Evolutionary conservation across 148 eudicot genomes (phyloP).

Genomic region (Chenopodium suecicum): DNA sequence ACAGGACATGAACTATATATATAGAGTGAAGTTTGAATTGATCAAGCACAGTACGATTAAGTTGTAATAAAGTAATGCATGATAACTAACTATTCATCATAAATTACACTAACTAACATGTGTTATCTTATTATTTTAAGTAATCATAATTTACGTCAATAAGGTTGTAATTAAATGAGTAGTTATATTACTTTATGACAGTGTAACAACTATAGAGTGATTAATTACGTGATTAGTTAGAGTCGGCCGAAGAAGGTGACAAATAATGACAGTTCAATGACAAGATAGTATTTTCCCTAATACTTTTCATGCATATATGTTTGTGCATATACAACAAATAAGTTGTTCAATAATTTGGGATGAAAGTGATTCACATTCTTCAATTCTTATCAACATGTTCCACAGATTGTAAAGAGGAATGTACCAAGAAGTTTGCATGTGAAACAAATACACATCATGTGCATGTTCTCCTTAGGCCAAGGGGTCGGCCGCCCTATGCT

Average conservation of each 20-base stretch:
- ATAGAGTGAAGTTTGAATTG: not conserved
- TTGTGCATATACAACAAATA: conserved; percentile 3
- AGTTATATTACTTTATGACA: not conserved
- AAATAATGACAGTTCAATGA: conserved; percentile 3
- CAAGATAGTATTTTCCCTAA: not conserved
- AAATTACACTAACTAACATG: conserved; percentile 31
- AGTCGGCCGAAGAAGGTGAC: not conserved
- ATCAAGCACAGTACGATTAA: not conserved
- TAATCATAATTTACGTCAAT: not conserved
- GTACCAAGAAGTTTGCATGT: not conserved
- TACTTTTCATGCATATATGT: conserved; percentile 17
- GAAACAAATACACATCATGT: not conserved
- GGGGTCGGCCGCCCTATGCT: no score
- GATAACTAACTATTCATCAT: not conserved
- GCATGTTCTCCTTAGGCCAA: not conserved
- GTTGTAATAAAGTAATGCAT: not conserved
- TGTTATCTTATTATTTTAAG: conserved; percentile 5
- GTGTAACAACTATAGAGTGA: conserved; percentile 2
- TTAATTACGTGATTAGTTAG: conserved; percentile 19
- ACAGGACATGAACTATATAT: not conserved
- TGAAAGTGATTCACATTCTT: not conserved
- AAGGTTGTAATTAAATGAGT: not conserved
- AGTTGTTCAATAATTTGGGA: conserved; percentile 1
- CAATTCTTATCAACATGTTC: not conserved
- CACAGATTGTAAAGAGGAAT: not conserved